Conservation (phyloP, 805 yeast genomes). For the Ogataea dorogensis region DNA sequence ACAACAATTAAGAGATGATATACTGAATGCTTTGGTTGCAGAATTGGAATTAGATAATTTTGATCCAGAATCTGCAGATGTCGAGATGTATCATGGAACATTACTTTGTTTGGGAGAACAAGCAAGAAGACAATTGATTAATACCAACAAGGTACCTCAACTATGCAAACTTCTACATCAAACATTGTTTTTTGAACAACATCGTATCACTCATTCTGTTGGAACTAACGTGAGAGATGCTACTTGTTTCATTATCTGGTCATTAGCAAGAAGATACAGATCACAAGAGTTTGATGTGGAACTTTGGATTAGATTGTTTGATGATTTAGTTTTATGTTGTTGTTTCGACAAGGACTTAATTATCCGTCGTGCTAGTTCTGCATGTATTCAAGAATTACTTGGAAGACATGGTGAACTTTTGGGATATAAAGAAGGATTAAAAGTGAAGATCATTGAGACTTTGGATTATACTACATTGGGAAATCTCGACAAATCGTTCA, state of each 20-base stretch:
- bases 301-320: conserved; percentile 23
- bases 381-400: conserved; percentile 80
- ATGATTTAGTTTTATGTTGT: conserved; percentile 48
- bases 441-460: conserved; percentile 54
- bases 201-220: conserved; percentile 45
- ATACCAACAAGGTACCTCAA: conserved; percentile 24
- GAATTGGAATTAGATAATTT: conserved; percentile 34
- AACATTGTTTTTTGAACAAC: conserved; percentile 58
- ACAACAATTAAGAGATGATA: conserved; percentile 40
- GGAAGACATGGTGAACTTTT: conserved; percentile 63
- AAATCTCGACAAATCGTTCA: conserved; percentile 40
- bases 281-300: conserved; percentile 21
- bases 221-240: conserved; percentile 82
- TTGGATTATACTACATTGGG: conserved; percentile 54
- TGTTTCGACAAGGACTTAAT: conserved; percentile 73
- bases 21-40: conserved; percentile 34
- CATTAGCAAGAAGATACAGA: conserved; percentile 48
- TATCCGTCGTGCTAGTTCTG: conserved; percentile 78
- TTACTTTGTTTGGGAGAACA: conserved; percentile 57
- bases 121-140: conserved; percentile 20
- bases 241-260: conserved; percentile 83
- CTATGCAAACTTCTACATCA: conserved; percentile 41
- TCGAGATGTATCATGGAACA: conserved; percentile 54
- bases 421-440: conserved; percentile 34
- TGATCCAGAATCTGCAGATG: conserved; percentile 34